These are phyloP conservation scores for Metschnikowia henanensis DNA, from an alignment of 805 yeast genomes.

Conservation along the genomic window DNA sequence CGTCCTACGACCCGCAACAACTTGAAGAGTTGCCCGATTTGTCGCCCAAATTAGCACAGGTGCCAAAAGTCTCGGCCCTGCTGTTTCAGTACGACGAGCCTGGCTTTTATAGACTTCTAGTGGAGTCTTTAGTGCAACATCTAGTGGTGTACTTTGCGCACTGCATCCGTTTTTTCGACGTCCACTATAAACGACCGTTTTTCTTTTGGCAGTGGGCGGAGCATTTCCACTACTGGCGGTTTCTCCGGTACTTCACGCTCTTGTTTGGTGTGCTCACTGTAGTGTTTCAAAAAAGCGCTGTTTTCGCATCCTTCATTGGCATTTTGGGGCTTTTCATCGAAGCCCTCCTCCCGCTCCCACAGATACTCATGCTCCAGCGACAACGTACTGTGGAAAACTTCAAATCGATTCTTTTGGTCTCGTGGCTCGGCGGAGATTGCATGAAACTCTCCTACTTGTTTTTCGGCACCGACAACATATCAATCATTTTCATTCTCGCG, in stretches of 20 bases:
- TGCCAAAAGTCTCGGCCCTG: constrained; percentile 11
- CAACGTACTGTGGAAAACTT: constrained; percentile 74
- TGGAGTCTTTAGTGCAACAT: constrained; percentile 13
- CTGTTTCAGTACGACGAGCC: constrained; percentile 12
- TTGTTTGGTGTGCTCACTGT: constrained; percentile 42
- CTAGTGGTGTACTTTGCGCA: constrained; percentile 20
- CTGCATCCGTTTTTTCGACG: constrained; percentile 64
- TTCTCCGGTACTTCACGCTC: constrained; percentile 48
- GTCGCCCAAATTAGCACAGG: constrained; percentile 24
- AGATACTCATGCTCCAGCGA: constrained; percentile 67
- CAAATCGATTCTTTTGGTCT: constrained; percentile 67
- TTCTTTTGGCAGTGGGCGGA: constrained; percentile 88
- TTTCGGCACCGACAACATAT: constrained; percentile 74
- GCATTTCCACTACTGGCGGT: constrained; percentile 51
- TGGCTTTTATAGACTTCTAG: constrained; percentile 8
- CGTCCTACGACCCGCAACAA: constrained; percentile 33
- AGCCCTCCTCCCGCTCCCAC: constrained; percentile 73
- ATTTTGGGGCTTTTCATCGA: constrained; percentile 68
- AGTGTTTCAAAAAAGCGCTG: constrained; percentile 32
- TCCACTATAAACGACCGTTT: constrained; percentile 61
- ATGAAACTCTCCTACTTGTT: constrained; percentile 71
- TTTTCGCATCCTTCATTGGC: constrained; percentile 55
- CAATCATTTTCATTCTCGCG: constrained; percentile 62
- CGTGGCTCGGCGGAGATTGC: constrained; percentile 90
- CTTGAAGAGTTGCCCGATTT: constrained; percentile 31